Evolutionary conservation across 1,284 basidiomycete species (phyloP).

Genomic region (Boletus semigastroideus): DNA sequence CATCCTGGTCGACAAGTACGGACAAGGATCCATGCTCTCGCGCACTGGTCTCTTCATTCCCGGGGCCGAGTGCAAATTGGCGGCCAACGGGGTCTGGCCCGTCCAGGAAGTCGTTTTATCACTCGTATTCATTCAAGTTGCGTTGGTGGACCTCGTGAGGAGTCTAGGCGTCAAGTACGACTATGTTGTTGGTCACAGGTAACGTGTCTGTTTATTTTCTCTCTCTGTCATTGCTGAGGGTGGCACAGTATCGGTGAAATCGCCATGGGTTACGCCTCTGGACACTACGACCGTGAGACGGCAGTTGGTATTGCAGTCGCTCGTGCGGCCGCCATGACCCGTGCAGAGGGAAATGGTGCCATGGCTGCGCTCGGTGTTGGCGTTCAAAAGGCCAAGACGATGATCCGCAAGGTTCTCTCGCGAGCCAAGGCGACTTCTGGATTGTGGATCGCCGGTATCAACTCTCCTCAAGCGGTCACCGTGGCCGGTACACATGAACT

Average conservation of each 20-base stretch:
- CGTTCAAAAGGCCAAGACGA: slow-evolving; percentile 30
- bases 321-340: slow-evolving; percentile 31
- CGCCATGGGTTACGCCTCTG: slow-evolving; percentile 35
- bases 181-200: slow-evolving; percentile 34
- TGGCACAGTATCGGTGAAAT: slow-evolving; percentile 32
- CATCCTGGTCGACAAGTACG: slow-evolving; percentile 25
- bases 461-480: slow-evolving; percentile 33
- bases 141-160: slow-evolving; percentile 29
- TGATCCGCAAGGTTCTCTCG: slow-evolving; percentile 33
- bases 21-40: slow-evolving; percentile 30
- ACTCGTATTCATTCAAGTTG: slow-evolving; percentile 31
- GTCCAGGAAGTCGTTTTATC: slow-evolving; percentile 33
- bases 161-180: slow-evolving; percentile 30
- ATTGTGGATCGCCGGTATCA: slow-evolving; percentile 34
- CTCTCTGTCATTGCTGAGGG: background rate
- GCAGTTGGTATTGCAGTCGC: slow-evolving; percentile 32
- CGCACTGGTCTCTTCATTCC: slow-evolving; percentile 34
- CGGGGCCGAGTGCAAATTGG: slow-evolving; percentile 26
- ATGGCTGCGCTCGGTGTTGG: slow-evolving; percentile 35
- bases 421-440: slow-evolving; percentile 25
- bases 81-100: slow-evolving; percentile 29
- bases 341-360: slow-evolving; percentile 32
- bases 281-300: slow-evolving; percentile 34
- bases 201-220: background rate
- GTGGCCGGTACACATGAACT: slow-evolving; percentile 31